Evolutionary conservation across 1,284 basidiomycete genomes (phyloP).

Genomic region (Rhodotorula sp.): DNA sequence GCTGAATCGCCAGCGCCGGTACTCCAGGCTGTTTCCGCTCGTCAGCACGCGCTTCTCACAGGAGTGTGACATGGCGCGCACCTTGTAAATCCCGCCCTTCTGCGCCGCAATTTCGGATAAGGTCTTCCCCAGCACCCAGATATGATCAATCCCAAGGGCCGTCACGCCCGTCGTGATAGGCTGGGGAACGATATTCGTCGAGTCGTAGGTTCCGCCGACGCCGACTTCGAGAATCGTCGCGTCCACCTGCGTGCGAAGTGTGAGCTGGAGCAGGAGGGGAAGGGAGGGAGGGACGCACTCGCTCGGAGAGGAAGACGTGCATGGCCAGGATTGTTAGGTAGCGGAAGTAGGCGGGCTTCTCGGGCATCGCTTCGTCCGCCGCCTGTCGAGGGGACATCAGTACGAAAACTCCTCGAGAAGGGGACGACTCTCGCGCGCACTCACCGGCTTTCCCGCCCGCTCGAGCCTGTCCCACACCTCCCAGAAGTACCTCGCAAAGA

Average conservation of each 20-base stretch:
- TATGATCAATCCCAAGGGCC: slow-evolving; percentile 89
- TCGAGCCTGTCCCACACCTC: slow-evolving; percentile 91
- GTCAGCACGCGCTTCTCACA: neutral
- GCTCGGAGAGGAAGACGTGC: slow-evolving; percentile 78
- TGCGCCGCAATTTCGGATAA: slow-evolving; percentile 88
- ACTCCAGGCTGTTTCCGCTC: slow-evolving; percentile 66
- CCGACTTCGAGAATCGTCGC: slow-evolving; percentile 96
- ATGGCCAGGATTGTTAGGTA: slow-evolving; percentile 90
- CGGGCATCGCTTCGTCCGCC: slow-evolving; percentile 9
- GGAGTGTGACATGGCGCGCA: slow-evolving; percentile 39
- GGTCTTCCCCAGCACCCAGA: slow-evolving; percentile 84
- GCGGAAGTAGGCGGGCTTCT: slow-evolving; percentile 83
- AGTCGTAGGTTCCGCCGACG: slow-evolving; percentile 90
- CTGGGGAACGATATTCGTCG: slow-evolving; percentile 90
- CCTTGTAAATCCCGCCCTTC: slow-evolving; percentile 97
- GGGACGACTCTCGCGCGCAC: slow-evolving; percentile 26
- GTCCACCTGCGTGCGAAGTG: slow-evolving; percentile 56
- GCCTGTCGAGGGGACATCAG: neutral
- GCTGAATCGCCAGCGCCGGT: slow-evolving; percentile 78
- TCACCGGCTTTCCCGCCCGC: slow-evolving; percentile 60
- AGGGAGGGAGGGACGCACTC: slow-evolving; percentile 53
- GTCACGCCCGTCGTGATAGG: slow-evolving; percentile 88
- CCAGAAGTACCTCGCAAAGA: slow-evolving; percentile 90
- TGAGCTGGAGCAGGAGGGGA: neutral
- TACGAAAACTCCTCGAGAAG: too few species aligned